Evolutionary conservation across 1,139 yeast species (phyloP).

Genomic region (Diutina siamensis): DNA sequence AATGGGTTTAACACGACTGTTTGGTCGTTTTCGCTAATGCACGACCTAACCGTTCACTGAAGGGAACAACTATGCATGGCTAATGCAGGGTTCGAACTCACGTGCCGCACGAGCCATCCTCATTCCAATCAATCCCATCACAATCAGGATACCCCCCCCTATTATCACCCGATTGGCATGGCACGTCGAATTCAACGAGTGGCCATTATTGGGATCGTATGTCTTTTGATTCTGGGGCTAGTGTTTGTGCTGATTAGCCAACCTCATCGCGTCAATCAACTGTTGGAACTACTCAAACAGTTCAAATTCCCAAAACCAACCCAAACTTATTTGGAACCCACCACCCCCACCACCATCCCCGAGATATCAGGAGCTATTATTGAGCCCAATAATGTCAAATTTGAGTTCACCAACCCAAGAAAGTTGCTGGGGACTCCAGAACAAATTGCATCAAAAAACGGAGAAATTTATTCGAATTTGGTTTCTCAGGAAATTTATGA

Average conservation of each 20-base stretch:
- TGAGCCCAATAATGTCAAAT: conserved; percentile 19
- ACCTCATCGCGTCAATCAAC: background rate
- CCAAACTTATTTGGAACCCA: background rate
- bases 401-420: conserved; percentile 22
- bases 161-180: background rate
- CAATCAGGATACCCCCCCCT: background rate
- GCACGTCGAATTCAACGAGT: background rate
- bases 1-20: too few species aligned
- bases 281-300: background rate
- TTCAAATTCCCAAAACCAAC: background rate
- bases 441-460: conserved; percentile 23
- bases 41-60: too few species aligned
- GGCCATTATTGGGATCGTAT: background rate
- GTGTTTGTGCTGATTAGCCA: background rate
- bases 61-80: background rate
- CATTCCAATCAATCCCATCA: background rate
- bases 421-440: conserved; percentile 18
- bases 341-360: background rate
- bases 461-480: conserved; percentile 20
- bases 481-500: conserved; percentile 26
- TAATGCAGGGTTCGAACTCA: background rate
- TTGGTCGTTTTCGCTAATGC: too few species aligned
- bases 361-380: conserved; percentile 9
- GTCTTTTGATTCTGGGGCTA: background rate
- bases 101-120: background rate